Evolutionary conservation across 2,329 filamentous ascomycete genomes (phyloP), one percentile per base, ranked within the genome.

Genomic region (Sporothrix phasma): DNA sequence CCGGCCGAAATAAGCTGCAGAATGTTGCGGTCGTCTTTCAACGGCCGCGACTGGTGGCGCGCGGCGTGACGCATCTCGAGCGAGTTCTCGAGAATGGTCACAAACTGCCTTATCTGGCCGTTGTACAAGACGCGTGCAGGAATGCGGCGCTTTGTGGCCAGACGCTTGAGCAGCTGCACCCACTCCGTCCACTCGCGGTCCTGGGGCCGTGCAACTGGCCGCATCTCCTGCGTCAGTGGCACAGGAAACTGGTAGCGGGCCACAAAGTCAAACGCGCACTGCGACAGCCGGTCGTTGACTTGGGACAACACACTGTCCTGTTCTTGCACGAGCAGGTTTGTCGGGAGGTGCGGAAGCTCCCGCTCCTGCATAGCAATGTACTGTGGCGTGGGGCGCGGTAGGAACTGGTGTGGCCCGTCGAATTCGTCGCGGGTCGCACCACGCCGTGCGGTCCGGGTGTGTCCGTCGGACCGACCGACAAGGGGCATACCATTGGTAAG

Each of bases 241-340:
- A 95, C 92, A 13, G 90, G 90, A 73, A 95, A 95, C 75, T 93
- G 90, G 74, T 94, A 94, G 76, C 91, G 92, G 70, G 90, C 90
- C 71, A 95, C 87, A 75, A 95, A 95, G 76, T 95, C 89, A 80
- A 88, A 95, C 37, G 90, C 90, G 74, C 90, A 94, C 74, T 89
- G 88, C 26, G 90, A 92, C 53, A 95, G 80, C 67, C 90, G 84
- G 76, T 93, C 89, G 77, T 94, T 94, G 75, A 94, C 89, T 74
- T 88, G 84, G 64, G 84, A 84, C 64, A 94, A 79, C 70, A 95
- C 89, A 72, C 83, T 84, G 76, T 94, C 90, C 79, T 95, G 90
- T 76, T 95, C 90, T 75, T 91, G 86, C 62, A 90, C 87, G 71
- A 89, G 83, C 59, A 95, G 82, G 73, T 92, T 90, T 71, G 89